These are phyloP conservation scores for Leersia perrieri DNA, from an alignment of 176 grass and related monocot genomes.

Conservation along the genomic window DNA sequence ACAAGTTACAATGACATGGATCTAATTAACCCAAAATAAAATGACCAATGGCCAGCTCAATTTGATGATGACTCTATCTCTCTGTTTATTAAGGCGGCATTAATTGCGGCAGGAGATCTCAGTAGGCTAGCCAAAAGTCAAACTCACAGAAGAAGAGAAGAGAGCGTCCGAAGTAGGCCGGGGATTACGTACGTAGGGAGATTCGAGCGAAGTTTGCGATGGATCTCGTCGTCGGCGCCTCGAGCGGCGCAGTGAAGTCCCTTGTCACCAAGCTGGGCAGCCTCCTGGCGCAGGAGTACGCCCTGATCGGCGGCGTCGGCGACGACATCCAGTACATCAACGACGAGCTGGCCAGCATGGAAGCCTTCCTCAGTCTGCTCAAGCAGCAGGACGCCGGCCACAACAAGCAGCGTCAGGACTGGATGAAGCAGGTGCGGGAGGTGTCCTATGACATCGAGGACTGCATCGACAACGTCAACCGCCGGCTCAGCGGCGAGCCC, in stretches of 20 bases:
- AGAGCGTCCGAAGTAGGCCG: too few relatives aligned
- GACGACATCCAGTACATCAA: constrained; percentile 20
- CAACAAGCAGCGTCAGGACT: background rate
- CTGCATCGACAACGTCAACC: background rate
- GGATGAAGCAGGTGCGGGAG: constrained; percentile 9
- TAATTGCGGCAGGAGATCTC: too few relatives aligned
- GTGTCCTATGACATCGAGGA: background rate
- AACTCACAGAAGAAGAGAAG: too few relatives aligned
- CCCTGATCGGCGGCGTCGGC: background rate
- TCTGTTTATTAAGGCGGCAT: too few relatives aligned
- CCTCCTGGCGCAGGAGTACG: background rate
- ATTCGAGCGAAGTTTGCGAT: too few relatives aligned
- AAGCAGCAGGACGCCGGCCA: background rate
- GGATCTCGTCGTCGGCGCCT: background rate
- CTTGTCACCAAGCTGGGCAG: background rate
- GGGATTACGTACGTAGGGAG: too few relatives aligned
- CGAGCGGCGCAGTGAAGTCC: background rate
- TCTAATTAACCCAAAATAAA: too few relatives aligned
- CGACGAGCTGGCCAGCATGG: constrained; percentile 21
- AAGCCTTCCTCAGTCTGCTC: background rate
- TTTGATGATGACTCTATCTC: too few relatives aligned
- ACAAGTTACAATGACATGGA: too few relatives aligned
- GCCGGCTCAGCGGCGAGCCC: background rate
- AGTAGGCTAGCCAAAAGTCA: too few relatives aligned
- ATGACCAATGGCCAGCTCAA: too few relatives aligned